A percentile compares a stretch with the other conserved stretches of the same genome.
Conservation (phyloP, 164 flowering plant species). For the Dillenia suffruticosa region DNA sequence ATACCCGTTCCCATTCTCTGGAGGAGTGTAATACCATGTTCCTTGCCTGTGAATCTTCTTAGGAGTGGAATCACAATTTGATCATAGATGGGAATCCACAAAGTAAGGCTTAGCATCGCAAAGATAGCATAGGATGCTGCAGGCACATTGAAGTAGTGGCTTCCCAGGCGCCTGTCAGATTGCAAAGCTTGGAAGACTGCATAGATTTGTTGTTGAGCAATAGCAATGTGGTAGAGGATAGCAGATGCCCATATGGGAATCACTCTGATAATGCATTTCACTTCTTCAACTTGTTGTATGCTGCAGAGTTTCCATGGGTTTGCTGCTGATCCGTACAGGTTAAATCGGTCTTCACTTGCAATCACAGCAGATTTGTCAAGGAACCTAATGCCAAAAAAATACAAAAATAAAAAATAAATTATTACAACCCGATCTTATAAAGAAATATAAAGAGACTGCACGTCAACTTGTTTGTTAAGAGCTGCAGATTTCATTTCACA, state of each 20-base stretch:
- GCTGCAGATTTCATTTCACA: too few species aligned
- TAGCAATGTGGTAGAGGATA: constrained; percentile 25
- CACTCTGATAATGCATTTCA: constrained; percentile 31
- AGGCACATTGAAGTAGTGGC: constrained; percentile 12
- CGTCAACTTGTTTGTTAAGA: too few species aligned
- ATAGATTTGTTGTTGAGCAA: constrained; percentile 25
- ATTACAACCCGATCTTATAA: too few species aligned
- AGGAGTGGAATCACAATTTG: constrained; percentile 6
- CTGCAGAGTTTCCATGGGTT: constrained; percentile 37
- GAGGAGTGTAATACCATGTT: constrained; percentile 33
- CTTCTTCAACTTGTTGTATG: constrained; percentile 36
- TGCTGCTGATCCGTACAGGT: constrained; percentile 23
- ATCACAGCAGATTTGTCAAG: constrained; percentile 33
- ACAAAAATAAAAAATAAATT: neutral
- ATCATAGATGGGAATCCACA: constrained; percentile 16
- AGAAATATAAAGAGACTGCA: too few species aligned
- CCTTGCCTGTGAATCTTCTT: constrained; percentile 9
- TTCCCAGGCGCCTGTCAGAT: constrained; percentile 31
- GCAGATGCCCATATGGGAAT: constrained; percentile 41
- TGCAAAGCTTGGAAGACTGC: constrained; percentile 44
- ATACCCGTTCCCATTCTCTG: constrained; percentile 36
- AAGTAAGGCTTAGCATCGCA: constrained; percentile 10
- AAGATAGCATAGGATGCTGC: constrained; percentile 11
- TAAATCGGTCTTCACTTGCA: constrained; percentile 22
- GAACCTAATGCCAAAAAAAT: constrained; percentile 13